phyloP scores from a whole-genome alignment of 768 basidiomycete genomes.

The Filobasidium floriforme region DNA sequence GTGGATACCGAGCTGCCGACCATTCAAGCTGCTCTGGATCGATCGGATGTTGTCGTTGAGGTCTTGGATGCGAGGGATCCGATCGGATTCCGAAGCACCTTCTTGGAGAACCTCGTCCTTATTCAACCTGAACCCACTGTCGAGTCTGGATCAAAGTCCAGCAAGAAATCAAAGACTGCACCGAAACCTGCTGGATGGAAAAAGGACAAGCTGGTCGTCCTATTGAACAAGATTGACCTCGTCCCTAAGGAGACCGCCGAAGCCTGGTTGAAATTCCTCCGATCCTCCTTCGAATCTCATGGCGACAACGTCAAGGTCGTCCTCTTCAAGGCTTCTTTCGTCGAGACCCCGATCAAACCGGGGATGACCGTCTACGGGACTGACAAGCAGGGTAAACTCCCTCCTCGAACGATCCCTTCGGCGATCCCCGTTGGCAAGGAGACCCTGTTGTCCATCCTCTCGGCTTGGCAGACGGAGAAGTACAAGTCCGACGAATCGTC shows the following conservation, averaged over 20 bases:
- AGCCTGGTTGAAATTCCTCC: constrained; percentile 61
- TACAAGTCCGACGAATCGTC: constrained; percentile 46
- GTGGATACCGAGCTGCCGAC: constrained; percentile 60
- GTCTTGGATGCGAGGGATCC: constrained; percentile 83
- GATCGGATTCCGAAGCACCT: constrained; percentile 57
- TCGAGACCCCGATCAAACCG: constrained; percentile 4
- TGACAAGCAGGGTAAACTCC: background rate
- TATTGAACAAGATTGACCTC: constrained; percentile 79
- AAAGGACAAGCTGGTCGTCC: constrained; percentile 54
- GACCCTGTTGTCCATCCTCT: constrained; percentile 30
- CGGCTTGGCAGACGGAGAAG: constrained; percentile 33
- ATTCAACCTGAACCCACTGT: background rate
- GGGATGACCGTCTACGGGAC: constrained; percentile 6
- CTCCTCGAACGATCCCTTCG: background rate
- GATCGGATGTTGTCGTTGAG: constrained; percentile 69
- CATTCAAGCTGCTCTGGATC: constrained; percentile 61
- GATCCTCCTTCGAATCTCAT: constrained; percentile 46
- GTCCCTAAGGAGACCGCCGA: constrained; percentile 68
- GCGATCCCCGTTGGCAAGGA: constrained; percentile 25
- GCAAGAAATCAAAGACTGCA: constrained; percentile 37
- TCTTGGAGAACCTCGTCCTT: constrained; percentile 54
- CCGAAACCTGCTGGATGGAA: background rate
- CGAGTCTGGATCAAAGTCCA: constrained; percentile 8
- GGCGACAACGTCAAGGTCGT: constrained; percentile 35
- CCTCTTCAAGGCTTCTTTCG: constrained; percentile 60